Base-by-base conservation (phyloP, 1,284 basidiomycete species). In the Ceratobasidium sp. region DNA sequence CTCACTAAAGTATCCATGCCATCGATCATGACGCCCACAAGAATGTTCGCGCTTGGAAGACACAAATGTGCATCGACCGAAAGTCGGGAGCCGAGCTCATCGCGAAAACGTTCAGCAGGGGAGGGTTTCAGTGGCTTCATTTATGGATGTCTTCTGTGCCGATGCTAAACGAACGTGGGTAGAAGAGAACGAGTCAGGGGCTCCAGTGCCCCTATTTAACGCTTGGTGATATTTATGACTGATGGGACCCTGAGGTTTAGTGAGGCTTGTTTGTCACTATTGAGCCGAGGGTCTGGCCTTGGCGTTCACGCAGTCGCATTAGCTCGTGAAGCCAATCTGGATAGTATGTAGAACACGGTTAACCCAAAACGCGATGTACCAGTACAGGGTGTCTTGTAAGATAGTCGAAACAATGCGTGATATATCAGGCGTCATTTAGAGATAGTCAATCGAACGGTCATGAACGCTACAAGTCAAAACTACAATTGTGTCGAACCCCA, bases 1-100 rank as follows among this genome's bases (percentile, higher is more conserved):
- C 67, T 69, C 18, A 69, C 67, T 1, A 69, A 30, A 23, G 52
- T 35, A 16, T 69, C 67, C 54, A 69, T 41, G 16, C 52, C 67
- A 33, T 69, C 67, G 16, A 69, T 69, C 38, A 69, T 55, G 10
- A 69, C 67, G 23, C 67, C 67, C 6, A 69, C 67, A 10, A 69
- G 23, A n/a, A 69, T 35, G 41, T 69, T 69, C 35, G 67, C 67
- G 33, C 67, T 69, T 33, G 67, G 67, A 3, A 69, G 54, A 38
- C 52, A 57, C 20, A 69, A 44, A 33, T 69, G 50, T 1, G 67
- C 67, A 27, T 69, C 67, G 18, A 55, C 33, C 8, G 67, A 54
- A 44, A 69, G 67, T n/a, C 67, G 30, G 23, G 57, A 35, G 12
- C 67, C 67, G 67, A 69, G 67, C 41, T 69, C 67, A 23, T 69